Percentiles rank a stretch among this genome's conserved stretches.
phyloP scores from a whole-genome alignment of 129 eudicot genomes.

The Pittosporum tobira region DNA sequence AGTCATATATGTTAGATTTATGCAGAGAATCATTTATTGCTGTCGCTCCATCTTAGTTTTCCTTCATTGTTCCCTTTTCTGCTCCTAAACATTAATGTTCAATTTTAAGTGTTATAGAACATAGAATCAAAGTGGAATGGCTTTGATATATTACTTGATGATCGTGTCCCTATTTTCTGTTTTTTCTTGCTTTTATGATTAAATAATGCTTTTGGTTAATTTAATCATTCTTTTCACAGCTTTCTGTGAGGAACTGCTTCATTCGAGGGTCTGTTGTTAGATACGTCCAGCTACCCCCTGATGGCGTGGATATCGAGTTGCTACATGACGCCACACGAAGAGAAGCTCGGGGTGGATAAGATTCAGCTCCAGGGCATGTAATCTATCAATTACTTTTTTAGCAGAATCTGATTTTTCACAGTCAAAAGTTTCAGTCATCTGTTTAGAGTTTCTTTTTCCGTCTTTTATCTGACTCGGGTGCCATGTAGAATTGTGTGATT shows the following conservation, averaged over 20 bases:
- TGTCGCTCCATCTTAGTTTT: too few species aligned
- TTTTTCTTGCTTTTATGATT: background rate
- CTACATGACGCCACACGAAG: slow-evolving; percentile 99
- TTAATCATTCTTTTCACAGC: slow-evolving; percentile 21
- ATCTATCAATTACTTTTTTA: background rate
- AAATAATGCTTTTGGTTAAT: background rate
- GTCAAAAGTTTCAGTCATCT: background rate
- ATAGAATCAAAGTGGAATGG: background rate
- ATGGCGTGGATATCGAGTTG: slow-evolving; percentile 93
- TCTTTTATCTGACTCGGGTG: background rate
- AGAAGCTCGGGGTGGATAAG: slow-evolving; percentile 96
- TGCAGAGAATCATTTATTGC: too few species aligned
- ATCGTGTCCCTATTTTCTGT: background rate
- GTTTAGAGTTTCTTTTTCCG: slow-evolving; percentile 1
- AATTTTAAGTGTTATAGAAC: background rate
- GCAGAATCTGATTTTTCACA: background rate
- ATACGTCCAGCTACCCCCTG: slow-evolving; percentile 92
- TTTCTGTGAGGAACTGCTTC: slow-evolving; percentile 96
- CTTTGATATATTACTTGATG: background rate
- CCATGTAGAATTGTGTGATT: background rate
- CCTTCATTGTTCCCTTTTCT: too few species aligned
- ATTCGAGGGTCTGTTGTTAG: slow-evolving; percentile 97
- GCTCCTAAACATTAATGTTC: too few species aligned
- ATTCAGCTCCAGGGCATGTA: background rate
- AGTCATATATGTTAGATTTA: too few species aligned